Evolutionary conservation across 2,329 filamentous ascomycete species (phyloP).

Genomic region (Fusarium chlamydosporum): DNA sequence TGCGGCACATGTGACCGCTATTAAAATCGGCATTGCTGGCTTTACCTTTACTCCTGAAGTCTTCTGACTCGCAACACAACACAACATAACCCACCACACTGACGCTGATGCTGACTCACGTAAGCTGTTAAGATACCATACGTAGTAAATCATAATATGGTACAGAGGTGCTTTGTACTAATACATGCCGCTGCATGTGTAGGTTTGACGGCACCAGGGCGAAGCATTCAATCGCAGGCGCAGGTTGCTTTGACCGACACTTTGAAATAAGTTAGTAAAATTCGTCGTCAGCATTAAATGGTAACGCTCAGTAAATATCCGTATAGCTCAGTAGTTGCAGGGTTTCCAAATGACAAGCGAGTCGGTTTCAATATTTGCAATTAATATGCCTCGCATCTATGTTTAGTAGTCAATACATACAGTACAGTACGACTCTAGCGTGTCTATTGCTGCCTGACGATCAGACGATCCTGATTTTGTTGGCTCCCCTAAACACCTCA

Average conservation of each 20-base stretch:
- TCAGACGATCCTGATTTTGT: constrained; percentile 13
- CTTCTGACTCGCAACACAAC: constrained; percentile 13
- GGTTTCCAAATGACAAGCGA: constrained; percentile 18
- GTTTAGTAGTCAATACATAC: not conserved
- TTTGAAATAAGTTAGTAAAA: constrained; percentile 20
- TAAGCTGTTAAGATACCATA: not conserved
- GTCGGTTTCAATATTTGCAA: constrained; percentile 1
- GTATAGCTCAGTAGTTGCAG: not conserved
- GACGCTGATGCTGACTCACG: constrained; percentile 2
- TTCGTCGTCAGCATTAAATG: not conserved
- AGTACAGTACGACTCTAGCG: constrained; percentile 16
- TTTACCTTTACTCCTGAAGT: constrained; percentile 15
- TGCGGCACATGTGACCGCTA: constrained; percentile 14
- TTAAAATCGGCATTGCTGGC: constrained; percentile 33
- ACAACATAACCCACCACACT: not conserved
- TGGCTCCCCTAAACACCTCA: constrained; percentile 3
- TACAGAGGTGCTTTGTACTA: not conserved
- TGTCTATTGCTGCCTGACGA: constrained; percentile 8
- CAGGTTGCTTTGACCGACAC: constrained; percentile 32
- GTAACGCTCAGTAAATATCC: not conserved
- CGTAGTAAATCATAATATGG: not conserved
- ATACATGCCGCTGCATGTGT: constrained; percentile 30
- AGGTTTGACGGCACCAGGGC: not conserved
- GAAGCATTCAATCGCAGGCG: not conserved
- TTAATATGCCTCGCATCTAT: not conserved